Base-by-base conservation (phyloP, 2,329 filamentous ascomycete species). In the Trichoderma breve region DNA sequence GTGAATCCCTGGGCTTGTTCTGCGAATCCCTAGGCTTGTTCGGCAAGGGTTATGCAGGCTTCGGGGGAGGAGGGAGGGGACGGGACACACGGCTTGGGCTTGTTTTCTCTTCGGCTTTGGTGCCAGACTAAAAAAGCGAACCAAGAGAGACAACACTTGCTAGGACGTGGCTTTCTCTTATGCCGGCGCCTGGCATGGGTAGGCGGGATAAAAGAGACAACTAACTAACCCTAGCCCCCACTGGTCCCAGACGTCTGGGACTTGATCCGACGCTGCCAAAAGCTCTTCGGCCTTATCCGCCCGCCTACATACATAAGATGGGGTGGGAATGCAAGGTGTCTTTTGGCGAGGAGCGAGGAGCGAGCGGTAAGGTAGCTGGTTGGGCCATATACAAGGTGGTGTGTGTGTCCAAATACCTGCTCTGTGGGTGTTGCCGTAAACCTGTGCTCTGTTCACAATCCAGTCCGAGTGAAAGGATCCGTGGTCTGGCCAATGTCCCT, bases 191-290 rank as follows among this genome's bases (percentile, higher is more conserved):
- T 57, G 64, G 64, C 39, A 28, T 67, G 64, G 64, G 36, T 61
- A 26, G 43, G 28, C 66, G 57, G 39, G 36, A 18, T 12, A 28
- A 21, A 51, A 28, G 32, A 58, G 18, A 21, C 43, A 51, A 24
- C 47, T 36, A 14, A 3, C 9, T 11, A 51, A 58, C 57, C 26
- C 26, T 34, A 26, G 67, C 43, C 57, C 36, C 69, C 62, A 57
- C 60, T 32, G 15, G 61, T 65, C 69, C 69, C 69, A 71, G 47
- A 26, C 39, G 9, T 28, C 68, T 70, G 68, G 68, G 68, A 65
- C 61, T 28, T 47, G 55, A 47, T 43, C 64, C 64, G 51, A 58
- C 51, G 34, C 21, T 14, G 24, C 55, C 36, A 70, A 53, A 34
- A 30, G n/a, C 57, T 34, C 53, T 39, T 36, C 67, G 67, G 67